phyloP scores from a whole-genome alignment of 805 yeast genomes.

The Starmerella floris region DNA sequence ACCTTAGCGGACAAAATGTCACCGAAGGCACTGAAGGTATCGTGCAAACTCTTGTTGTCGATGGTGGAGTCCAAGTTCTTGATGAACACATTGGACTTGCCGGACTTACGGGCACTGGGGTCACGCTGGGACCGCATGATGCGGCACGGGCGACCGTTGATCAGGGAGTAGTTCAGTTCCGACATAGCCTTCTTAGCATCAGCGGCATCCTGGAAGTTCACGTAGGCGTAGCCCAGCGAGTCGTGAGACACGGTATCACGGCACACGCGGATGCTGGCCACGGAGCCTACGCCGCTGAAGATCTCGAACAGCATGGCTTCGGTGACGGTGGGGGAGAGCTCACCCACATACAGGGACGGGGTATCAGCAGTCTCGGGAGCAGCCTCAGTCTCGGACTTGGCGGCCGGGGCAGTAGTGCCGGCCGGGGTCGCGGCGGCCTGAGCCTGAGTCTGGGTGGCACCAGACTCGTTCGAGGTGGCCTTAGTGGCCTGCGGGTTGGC shows the following conservation, averaged over 20 bases:
- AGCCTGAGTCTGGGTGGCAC: constrained; percentile 3
- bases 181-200: constrained; percentile 93
- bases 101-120: constrained; percentile 86
- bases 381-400: constrained; percentile 14
- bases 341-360: constrained; percentile 85
- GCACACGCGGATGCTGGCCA: constrained; percentile 93
- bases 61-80: constrained; percentile 97
- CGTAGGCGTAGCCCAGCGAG: constrained; percentile 96
- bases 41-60: constrained; percentile 97
- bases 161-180: constrained; percentile 83
- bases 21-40: constrained; percentile 95
- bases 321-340: constrained; percentile 79
- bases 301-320: constrained; percentile 92
- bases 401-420: constrained; percentile 12
- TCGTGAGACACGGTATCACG: constrained; percentile 96
- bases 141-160: constrained; percentile 95
- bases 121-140: constrained; percentile 99
- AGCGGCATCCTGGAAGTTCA: constrained; percentile 75
- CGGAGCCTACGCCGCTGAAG: constrained; percentile 89
- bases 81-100: constrained; percentile 93
- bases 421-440: constrained; percentile 2
- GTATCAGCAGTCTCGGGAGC: constrained; percentile 19
- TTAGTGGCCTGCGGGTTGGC: constrained; percentile 7
- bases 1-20: constrained; percentile 92
- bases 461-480: no score